These are phyloP conservation scores for Ophiostoma sp. DNA, from an alignment of 2,329 filamentous ascomycete genomes.

Conservation along the genomic window DNA sequence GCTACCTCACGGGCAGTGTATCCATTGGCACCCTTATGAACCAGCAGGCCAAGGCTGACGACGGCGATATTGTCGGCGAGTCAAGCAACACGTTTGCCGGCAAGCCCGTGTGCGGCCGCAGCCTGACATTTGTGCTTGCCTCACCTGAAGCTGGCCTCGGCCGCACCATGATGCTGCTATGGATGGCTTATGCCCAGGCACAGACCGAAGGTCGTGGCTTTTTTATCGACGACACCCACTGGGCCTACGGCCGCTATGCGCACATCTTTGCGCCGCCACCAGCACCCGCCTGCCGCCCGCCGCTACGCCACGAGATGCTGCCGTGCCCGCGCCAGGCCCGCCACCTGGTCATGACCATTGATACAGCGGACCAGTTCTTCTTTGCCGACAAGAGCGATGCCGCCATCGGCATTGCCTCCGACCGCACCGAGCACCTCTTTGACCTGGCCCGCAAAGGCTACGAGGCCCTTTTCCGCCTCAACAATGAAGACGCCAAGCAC, in stretches of 20 bases:
- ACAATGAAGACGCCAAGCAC: conserved; percentile 64
- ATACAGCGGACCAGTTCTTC: conserved; percentile 66
- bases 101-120: conserved; percentile 64
- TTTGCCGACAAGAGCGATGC: conserved; percentile 42
- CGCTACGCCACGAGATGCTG: conserved; percentile 72
- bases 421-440: conserved; percentile 51
- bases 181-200: conserved; percentile 81
- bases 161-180: conserved; percentile 73
- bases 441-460: conserved; percentile 69
- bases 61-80: conserved; percentile 48
- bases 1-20: conserved; percentile 56
- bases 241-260: conserved; percentile 76
- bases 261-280: conserved; percentile 71
- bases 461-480: conserved; percentile 71
- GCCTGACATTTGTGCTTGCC: conserved; percentile 77
- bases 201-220: conserved; percentile 72
- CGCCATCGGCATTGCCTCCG: conserved; percentile 39
- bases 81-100: conserved; percentile 44
- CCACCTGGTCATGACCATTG: conserved; percentile 72
- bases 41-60: conserved; percentile 34
- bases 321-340: conserved; percentile 76
- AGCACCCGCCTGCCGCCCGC: conserved; percentile 64
- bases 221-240: conserved; percentile 81
- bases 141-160: conserved; percentile 74
- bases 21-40: conserved; percentile 39